Conservation (phyloP, 345 rosid genomes). For the Ceriops zippeliana region DNA sequence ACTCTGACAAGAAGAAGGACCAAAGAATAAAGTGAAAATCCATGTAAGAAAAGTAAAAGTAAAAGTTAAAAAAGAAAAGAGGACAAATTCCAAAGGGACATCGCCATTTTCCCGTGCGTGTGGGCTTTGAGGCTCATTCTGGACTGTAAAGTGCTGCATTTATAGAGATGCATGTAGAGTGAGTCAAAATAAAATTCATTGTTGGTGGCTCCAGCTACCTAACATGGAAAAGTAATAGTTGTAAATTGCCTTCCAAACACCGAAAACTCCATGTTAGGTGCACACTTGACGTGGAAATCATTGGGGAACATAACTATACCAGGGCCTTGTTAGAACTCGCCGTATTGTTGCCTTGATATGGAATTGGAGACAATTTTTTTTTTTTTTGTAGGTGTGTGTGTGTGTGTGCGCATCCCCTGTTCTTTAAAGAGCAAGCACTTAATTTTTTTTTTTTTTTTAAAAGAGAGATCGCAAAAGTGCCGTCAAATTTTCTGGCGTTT, state of each 20-base stretch:
- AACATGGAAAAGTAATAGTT: too few relatives aligned
- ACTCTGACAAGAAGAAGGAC: slow-evolving; percentile 69
- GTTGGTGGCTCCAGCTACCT: too few relatives aligned
- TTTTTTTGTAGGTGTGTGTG: not conserved
- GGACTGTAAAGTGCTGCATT: slow-evolving; percentile 33
- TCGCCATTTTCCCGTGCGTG: slow-evolving; percentile 19
- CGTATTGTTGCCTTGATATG: slow-evolving; percentile 31
- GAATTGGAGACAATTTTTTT: not conserved
- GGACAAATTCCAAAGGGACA: not conserved
- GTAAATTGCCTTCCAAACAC: too few relatives aligned
- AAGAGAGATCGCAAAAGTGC: not conserved
- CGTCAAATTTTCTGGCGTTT: too few relatives aligned
- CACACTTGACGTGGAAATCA: slow-evolving; percentile 39
- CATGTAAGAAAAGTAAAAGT: too few relatives aligned
- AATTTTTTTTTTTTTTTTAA: too few relatives aligned
- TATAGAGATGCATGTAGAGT: slow-evolving; percentile 24
- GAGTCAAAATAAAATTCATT: slow-evolving; percentile 15
- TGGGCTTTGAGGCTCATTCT: slow-evolving; percentile 30
- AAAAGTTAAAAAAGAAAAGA: too few relatives aligned
- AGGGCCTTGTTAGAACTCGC: slow-evolving; percentile 34
- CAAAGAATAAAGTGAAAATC: slow-evolving; percentile 36
- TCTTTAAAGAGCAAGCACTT: not conserved
- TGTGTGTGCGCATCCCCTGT: slow-evolving; percentile 3
- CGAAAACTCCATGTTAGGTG: slow-evolving; percentile 28
- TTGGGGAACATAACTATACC: slow-evolving; percentile 10